Base-by-base conservation (phyloP, 345 rosid genomes). In the Cardamine resedifolia region DNA sequence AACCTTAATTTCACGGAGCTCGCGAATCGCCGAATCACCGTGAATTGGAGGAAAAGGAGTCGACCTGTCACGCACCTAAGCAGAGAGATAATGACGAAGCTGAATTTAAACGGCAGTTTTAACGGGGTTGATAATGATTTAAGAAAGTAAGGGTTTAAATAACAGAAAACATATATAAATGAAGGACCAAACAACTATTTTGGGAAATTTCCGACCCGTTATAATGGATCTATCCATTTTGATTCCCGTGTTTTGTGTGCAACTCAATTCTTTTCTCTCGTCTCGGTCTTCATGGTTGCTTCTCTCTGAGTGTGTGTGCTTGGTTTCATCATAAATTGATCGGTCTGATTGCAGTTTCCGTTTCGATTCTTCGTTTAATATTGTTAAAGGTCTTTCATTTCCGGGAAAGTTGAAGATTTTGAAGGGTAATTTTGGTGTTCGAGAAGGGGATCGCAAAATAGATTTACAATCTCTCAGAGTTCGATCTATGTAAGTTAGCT, bases 181-280 rank as follows among this genome's bases (percentile, higher is more conserved):
- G 2, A 64, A 64, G 72, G 72, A 49, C 16, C 49, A 64, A 41
- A 10, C 0, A 9, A 8, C 16, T 15, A 57, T 5, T 2, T n/a
- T 16, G 0, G 3, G 19, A 9, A 15, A 19, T 3, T 64, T 64
- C 16, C 23, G 62, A 56, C 67, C 72, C 76, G 56, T 11, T 47
- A 14, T 4, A 34, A 21, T 76, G 67, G 48, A 70, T 76, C 66
- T 63, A 69, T 76, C 75, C 69, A 69, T 62, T 76, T 62, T 23
- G 39, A 27, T 23, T 2, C 45, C 51, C 43, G 21, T 10, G 47
- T 12, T 28, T 28, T 30, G 53, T 66, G 7, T 10, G 10, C 47
- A 43, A 14, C 57, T 64, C 14, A 6, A 6, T 6, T 57, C 10
- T n/a, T 47, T 31, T 64, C 57, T 44, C 36, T 16, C 21, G 41